phyloP scores from a whole-genome alignment of 495 filamentous ascomycete genomes.

The Aspergillus asperescens region DNA sequence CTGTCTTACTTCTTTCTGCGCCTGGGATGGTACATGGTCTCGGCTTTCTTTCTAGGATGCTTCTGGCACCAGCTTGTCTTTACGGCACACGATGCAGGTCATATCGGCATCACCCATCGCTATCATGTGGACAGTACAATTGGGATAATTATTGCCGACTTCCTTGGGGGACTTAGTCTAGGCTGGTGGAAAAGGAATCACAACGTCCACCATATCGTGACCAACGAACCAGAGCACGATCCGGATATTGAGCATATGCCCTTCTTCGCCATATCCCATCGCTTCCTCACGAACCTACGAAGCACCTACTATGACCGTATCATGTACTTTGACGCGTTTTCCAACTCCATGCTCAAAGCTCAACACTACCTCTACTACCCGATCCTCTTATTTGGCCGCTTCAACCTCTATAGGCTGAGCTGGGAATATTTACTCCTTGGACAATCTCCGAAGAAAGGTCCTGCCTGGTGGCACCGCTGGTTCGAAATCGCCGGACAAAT shows the following conservation, averaged over 20 bases:
- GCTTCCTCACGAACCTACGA: conserved; percentile 67
- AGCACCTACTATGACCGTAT: conserved; percentile 87
- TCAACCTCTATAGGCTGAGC: conserved; percentile 84
- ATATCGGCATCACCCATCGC: conserved; percentile 94
- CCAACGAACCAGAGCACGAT: conserved; percentile 94
- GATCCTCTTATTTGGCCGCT: conserved; percentile 78
- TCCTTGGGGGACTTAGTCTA: conserved; percentile 79
- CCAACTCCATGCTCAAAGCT: conserved; percentile 63
- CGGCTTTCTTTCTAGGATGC: conserved; percentile 71
- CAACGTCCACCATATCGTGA: conserved; percentile 97
- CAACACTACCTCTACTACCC: conserved; percentile 86
- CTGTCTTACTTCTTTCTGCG: conserved; percentile 61
- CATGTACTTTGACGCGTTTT: conserved; percentile 77
- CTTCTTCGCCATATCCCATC: conserved; percentile 87
- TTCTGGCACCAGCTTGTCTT: conserved; percentile 98
- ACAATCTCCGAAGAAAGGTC: conserved; percentile 72
- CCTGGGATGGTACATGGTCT: conserved; percentile 66
- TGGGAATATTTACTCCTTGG: conserved; percentile 76
- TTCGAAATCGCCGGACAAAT: conserved; percentile 75
- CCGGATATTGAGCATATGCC: conserved; percentile 97
- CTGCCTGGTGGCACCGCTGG: conserved; percentile 85
- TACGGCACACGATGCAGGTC: conserved; percentile 90
- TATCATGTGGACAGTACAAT: conserved; percentile 78
- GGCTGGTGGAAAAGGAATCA: conserved; percentile 98
- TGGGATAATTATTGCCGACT: conserved; percentile 88